Evolutionary conservation across 1,284 basidiomycete species (phyloP), one percentile per base, ranked within the genome.

Genomic region (Ustilago esculenta): DNA sequence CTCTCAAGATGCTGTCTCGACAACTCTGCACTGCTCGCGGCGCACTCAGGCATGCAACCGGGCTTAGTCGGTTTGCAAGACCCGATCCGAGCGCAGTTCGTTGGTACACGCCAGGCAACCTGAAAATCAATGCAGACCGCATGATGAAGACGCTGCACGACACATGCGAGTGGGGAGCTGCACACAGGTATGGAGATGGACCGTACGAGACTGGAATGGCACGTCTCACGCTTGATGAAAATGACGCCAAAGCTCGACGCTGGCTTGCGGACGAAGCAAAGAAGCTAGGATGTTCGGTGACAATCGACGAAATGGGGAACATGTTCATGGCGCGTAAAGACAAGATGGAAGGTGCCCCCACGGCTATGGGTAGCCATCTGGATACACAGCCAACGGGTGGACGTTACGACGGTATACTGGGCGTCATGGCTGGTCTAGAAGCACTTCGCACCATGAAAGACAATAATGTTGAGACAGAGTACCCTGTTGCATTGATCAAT

Each of bases 61-160:
- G 8, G 23, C 14, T 37, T 4, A n/a, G 29, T 20, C 5, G 12
- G 3, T 18, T 33, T 23, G 21, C 30, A 4, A 14, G 17, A 17
- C n/a, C 10, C 35, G 17, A 27, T 10, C 29, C 37, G 4, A 17
- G 29, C 12, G 40, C 49, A 4, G 14, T 23, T 5, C 48, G 60
- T 14, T 58, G 34, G 37, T 68, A 63, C 46, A 57, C 49, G 0
- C 32, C 66, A 1, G 60, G 66, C 37, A 44, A 24, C 5, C 58
- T 64, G 11, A 46, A 43, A 9, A 64, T 79, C 74, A 65, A 79
- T 40, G 51, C 64, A 1, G 41, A 63, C 15, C 72, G 79, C 10
- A 66, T 80, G 43, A 76, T 76, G 52, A 67, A 68, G 34, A 73
- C 76, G n/a, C 69, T 80, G 4, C 79, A 80, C 50, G 60, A 74